phyloP scores from a whole-genome alignment of 176 grass and related monocot species.

The Coix lacrymajobi region DNA sequence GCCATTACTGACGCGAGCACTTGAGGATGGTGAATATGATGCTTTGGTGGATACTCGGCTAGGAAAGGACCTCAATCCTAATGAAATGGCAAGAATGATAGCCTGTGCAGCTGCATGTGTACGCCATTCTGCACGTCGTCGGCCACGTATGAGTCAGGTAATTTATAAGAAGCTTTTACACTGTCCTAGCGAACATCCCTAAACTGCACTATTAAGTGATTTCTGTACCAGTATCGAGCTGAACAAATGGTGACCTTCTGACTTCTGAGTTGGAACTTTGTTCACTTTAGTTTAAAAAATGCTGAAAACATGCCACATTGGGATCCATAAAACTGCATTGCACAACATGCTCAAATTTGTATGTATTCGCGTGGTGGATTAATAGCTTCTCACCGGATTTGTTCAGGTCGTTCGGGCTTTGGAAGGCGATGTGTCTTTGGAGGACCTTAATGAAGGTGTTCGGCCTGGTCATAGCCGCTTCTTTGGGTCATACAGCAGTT shows the following conservation, averaged over 20 bases:
- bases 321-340: neutral
- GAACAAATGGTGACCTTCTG: neutral
- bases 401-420: slow-evolving; percentile 75
- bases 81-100: slow-evolving; percentile 88
- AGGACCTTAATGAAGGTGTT: slow-evolving; percentile 76
- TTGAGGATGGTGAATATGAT: slow-evolving; percentile 76
- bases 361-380: neutral
- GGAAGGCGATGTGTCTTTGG: slow-evolving; percentile 85
- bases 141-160: slow-evolving; percentile 97
- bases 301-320: neutral
- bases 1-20: slow-evolving; percentile 65
- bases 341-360: neutral
- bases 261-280: neutral
- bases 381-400: neutral
- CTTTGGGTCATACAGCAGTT: slow-evolving; percentile 67
- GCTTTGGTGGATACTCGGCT: slow-evolving; percentile 63
- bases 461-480: slow-evolving; percentile 73
- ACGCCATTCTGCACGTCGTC: slow-evolving; percentile 85
- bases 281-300: neutral
- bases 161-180: neutral
- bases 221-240: neutral
- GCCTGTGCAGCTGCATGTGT: slow-evolving; percentile 91
- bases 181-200: neutral
- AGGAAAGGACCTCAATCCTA: slow-evolving; percentile 57
- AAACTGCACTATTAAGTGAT: neutral